Base-by-base conservation (phyloP, 2,329 filamentous ascomycete genomes). In the Penicillium italicum region DNA sequence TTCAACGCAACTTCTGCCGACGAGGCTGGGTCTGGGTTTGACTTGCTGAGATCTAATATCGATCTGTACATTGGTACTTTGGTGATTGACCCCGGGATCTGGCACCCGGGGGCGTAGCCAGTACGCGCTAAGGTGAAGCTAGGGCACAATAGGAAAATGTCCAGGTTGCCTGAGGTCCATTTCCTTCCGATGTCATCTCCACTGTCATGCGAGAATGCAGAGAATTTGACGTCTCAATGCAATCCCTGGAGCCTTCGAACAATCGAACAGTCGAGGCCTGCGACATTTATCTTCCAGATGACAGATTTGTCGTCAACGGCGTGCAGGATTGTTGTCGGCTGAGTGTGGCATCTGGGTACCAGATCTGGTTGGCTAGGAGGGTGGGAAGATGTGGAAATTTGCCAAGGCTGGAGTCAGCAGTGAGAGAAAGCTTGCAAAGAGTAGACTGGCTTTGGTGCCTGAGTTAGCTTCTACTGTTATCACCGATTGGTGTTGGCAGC, bases 41-140 rank as follows among this genome's bases (percentile, higher is more conserved):
- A 20, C 26, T 41, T 43, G 41, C 11, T 40, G 41, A 57, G 56
- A 64, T 61, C 61, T 57, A 50, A 41, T 28, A 45, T 58, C 57
- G 60, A 65, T 65, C 61, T 61, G 16, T 51, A 45, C 26, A 26
- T 44, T 40, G 18, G 53, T 51, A 40, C 40, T 45, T 55, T 40
- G 28, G 47, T 51, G 40, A 51, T 45, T 45, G 48, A 26, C 11
- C 20, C 34, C 37, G 40, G 47, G 47, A 51, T 55, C 53, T 51
- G 34, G 34, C 33, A 51, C n/a, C 47, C 47, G 47, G 9, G 28
- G 4, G 20, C 40, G 33, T 51, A 51, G 18, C 22, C 24, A 34
- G 33, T 34, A 40, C 20, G 34, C n/a, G 30, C 11, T 37, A 28
- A 14, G 2, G 9, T 50, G 34, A 12, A 14, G 16, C 47, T 40